Base-by-base conservation (phyloP, 2,329 filamentous ascomycete genomes). In the Leptoxyphium fumago region DNA sequence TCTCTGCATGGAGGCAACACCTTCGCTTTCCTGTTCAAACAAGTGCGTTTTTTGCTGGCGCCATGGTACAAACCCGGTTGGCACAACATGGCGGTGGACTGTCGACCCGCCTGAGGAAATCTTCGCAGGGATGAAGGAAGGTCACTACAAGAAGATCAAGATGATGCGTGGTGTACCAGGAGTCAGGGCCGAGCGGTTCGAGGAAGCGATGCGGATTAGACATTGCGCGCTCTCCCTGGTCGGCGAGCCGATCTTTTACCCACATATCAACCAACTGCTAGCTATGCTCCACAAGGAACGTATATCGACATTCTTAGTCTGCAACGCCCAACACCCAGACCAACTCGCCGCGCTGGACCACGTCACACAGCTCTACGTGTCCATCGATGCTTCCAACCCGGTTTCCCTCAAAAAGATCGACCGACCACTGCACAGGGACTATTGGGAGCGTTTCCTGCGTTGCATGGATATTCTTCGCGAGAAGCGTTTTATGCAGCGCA, bases 31-130 rank as follows among this genome's bases (percentile, higher is more conserved):
- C 9, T 98, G 89, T 71, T 91, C 83, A 49, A 96, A 96, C 69
- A 96, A 98, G 63, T 96, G 91, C 63, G 86, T 98, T 52, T 98
- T 96, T 64, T 98, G 89, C 72, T 98, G 89, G 91, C 80, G 91
- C 6, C 91, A 96, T 60, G 91, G 89, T 43, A 96, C 91, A 0
- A 98, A 96, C 61, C 89, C 89, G 0, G 91, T 96, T 0, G 88
- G 88, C 40, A 96, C 91, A 2, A 94, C 83, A 4, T 96, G 91
- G 89, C 80, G 89, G 48, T 98, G 89, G 89, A 78, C 88, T 42
- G 85, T 95, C 28, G 91, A 96, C 59, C 81, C 85, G 0, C 88
- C 89, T 0, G 82, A 94, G 18, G 64, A 87, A 55, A 94, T 96
- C 54, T 94, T 95, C 59, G 69, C 82, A 32, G 89, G 89, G 41